A percentile compares a stretch with the other conserved stretches of the same genome.
phyloP scores from a whole-genome alignment of 257 asterid species.

The Plantago elongata region DNA sequence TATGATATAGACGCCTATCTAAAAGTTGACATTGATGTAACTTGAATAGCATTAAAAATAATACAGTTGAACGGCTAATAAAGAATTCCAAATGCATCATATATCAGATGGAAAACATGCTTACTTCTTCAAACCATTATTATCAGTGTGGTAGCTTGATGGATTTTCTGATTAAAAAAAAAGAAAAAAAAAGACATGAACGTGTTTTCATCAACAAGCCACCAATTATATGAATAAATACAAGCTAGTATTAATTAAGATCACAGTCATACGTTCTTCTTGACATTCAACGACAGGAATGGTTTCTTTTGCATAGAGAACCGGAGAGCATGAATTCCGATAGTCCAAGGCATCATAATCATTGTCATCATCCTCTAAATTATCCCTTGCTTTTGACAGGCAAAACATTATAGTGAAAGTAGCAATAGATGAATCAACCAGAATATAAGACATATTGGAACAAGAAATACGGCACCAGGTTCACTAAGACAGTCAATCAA shows the following conservation, averaged over 20 bases:
- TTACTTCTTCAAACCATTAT: conserved; percentile 47
- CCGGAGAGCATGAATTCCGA: conserved; percentile 35
- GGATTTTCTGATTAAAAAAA: conserved; percentile 48
- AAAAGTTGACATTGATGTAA: conserved; percentile 10
- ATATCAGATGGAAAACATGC: conserved; percentile 23
- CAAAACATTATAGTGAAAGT: conserved; percentile 1
- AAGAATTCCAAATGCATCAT: conserved; percentile 12
- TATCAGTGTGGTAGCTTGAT: conserved; percentile 35
- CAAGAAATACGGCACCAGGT: not conserved
- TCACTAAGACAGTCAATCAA: not conserved
- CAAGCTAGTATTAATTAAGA: conserved; percentile 20
- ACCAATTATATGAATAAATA: not conserved
- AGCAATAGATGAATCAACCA: conserved; percentile 3
- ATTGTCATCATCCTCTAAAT: conserved; percentile 30
- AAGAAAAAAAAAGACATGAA: conserved; percentile 29
- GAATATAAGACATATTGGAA: not conserved
- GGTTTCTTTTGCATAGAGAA: conserved; percentile 25
- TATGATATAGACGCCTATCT: conserved; percentile 4
- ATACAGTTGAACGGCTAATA: conserved; percentile 8
- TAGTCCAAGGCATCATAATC: conserved; percentile 24
- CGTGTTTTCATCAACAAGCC: conserved; percentile 11
- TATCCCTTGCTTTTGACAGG: conserved; percentile 33
- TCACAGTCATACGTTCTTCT: conserved; percentile 45
- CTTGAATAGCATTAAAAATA: conserved; percentile 2
- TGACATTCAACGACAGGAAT: conserved; percentile 28